phyloP scores from a whole-genome alignment of 768 basidiomycete species.

The Macrolepiota albuminosa region DNA sequence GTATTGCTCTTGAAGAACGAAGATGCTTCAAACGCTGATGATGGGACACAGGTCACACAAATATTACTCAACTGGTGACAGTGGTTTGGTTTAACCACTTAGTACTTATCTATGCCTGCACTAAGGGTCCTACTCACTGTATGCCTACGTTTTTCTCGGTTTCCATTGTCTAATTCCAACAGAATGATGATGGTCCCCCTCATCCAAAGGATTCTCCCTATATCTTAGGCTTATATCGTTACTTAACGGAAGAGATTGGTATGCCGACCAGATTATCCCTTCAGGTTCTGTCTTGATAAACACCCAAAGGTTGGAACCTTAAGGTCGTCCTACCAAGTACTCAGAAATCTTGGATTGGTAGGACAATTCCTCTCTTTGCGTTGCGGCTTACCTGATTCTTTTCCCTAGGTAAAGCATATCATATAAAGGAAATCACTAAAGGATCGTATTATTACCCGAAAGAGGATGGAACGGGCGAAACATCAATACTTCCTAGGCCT shows the following conservation, averaged over 20 bases:
- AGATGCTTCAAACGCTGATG: not conserved
- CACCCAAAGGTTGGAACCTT: conserved; percentile 62
- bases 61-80: not conserved
- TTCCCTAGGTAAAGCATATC: conserved; percentile 67
- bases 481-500: conserved; percentile 53
- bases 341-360: conserved; percentile 89
- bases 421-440: conserved; percentile 66
- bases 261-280: not conserved
- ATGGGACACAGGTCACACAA: not conserved
- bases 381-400: not conserved
- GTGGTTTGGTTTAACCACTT: not conserved
- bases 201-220: conserved; percentile 62
- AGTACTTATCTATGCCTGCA: conserved; percentile 11
- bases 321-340: conserved; percentile 76
- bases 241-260: conserved; percentile 60
- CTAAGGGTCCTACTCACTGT: conserved; percentile 39
- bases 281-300: not conserved
- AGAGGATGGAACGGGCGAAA: conserved; percentile 69
- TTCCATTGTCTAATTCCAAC: not conserved
- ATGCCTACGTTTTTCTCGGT: conserved; percentile 2
- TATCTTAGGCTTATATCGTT: conserved; percentile 63
- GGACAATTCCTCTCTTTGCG: conserved; percentile 12
- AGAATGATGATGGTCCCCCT: conserved; percentile 89
- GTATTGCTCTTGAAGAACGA: not conserved
- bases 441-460: conserved; percentile 78